Evolutionary conservation across 2,329 filamentous ascomycete species (phyloP).

Genomic region (Blumeria graminis): DNA sequence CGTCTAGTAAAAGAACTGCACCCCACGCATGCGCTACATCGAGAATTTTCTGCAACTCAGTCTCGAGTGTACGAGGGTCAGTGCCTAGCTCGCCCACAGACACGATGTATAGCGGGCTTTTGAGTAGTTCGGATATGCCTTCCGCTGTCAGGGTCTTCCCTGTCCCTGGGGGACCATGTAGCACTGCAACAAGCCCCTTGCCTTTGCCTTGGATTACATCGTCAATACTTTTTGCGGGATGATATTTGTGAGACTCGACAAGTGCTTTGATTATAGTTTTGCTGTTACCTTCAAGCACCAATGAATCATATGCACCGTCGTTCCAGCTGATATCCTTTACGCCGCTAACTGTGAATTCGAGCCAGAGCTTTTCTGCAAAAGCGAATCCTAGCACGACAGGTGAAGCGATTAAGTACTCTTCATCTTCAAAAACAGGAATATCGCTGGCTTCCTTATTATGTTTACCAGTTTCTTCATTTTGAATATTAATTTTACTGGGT

Average conservation of each 20-base stretch:
- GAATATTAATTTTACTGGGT: slow-evolving; percentile 10
- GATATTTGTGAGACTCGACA: slow-evolving; percentile 64
- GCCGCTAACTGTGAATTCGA: slow-evolving; percentile 62
- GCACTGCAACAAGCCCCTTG: slow-evolving; percentile 56
- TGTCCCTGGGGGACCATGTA: slow-evolving; percentile 68
- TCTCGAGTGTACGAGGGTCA: slow-evolving; percentile 47
- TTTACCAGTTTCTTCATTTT: slow-evolving; percentile 5
- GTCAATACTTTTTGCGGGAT: slow-evolving; percentile 59
- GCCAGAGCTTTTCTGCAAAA: slow-evolving; percentile 73
- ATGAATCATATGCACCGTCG: slow-evolving; percentile 53
- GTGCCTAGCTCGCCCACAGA: slow-evolving; percentile 64
- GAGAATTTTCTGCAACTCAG: slow-evolving; percentile 58
- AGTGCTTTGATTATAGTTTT: slow-evolving; percentile 54
- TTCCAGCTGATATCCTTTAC: slow-evolving; percentile 71
- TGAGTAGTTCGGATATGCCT: slow-evolving; percentile 60
- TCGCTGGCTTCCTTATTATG: slow-evolving; percentile 12
- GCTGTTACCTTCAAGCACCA: slow-evolving; percentile 42
- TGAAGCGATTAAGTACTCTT: slow-evolving; percentile 64
- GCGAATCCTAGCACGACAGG: slow-evolving; percentile 70
- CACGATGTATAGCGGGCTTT: slow-evolving; percentile 63
- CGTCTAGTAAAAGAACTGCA: slow-evolving; percentile 62
- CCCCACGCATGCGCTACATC: slow-evolving; percentile 74
- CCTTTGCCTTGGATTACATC: slow-evolving; percentile 68
- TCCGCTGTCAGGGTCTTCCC: slow-evolving; percentile 79
- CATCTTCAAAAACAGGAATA: slow-evolving; percentile 42